Conservation (phyloP, 192 early-diverging fungal species). For the Umbelopsis sp. region DNA sequence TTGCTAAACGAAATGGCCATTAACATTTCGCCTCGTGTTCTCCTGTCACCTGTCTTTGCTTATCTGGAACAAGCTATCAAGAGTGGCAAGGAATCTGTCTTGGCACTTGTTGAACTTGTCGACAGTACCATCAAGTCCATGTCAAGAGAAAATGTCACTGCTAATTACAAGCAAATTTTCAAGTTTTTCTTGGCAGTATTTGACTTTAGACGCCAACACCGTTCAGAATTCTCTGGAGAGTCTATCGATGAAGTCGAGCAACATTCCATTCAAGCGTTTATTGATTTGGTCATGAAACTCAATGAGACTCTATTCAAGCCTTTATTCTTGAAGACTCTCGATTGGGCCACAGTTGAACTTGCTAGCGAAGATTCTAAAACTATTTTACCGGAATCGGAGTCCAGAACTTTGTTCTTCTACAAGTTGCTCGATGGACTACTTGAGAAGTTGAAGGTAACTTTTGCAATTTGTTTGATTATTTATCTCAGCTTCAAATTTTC, state of each 20-base stretch:
- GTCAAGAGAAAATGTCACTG: conserved; percentile 64
- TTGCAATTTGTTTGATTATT: conserved; percentile 11
- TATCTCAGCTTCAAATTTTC: neutral
- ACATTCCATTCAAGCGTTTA: conserved; percentile 71
- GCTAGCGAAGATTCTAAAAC: conserved; percentile 29
- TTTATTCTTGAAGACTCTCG: conserved; percentile 83
- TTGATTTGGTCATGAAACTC: conserved; percentile 85
- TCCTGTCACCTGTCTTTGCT: conserved; percentile 64
- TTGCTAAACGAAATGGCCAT: conserved; percentile 55
- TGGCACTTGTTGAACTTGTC: conserved; percentile 71
- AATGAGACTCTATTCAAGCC: conserved; percentile 96
- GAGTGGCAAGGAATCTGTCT: conserved; percentile 56
- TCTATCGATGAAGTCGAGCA: conserved; percentile 65
- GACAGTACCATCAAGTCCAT: conserved; percentile 67
- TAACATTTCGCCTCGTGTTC: conserved; percentile 63
- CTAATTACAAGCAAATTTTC: conserved; percentile 80
- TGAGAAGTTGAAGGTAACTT: conserved; percentile 47
- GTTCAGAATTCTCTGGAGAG: conserved; percentile 34
- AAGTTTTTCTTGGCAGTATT: conserved; percentile 81
- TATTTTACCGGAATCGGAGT: conserved; percentile 31
- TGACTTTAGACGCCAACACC: conserved; percentile 54
- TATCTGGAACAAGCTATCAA: conserved; percentile 51
- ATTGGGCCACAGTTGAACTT: conserved; percentile 69
- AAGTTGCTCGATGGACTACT: conserved; percentile 44
- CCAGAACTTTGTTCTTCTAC: conserved; percentile 48